Evolutionary conservation across 2,329 filamentous ascomycete species (phyloP).

Genomic region (Talaromyces piceae): DNA sequence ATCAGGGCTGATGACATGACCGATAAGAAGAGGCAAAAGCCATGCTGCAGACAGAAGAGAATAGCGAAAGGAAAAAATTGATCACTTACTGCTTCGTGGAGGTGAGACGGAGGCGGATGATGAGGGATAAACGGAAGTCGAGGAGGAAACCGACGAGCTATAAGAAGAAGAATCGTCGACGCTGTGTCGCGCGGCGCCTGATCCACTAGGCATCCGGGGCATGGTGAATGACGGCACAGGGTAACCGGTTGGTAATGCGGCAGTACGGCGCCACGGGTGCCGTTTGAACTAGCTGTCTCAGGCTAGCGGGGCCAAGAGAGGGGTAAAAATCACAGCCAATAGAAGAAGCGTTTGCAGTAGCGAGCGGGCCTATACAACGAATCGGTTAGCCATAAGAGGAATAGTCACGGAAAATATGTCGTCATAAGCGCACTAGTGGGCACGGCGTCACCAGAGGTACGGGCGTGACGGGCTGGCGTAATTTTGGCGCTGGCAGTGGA

Average conservation of each 20-base stretch:
- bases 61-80: neutral
- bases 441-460: neutral
- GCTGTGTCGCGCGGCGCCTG: neutral
- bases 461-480: neutral
- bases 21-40: neutral
- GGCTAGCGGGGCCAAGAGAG: neutral
- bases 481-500: neutral
- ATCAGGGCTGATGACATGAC: neutral
- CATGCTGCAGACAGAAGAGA: neutral
- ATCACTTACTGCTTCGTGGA: conserved; percentile 9
- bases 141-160: conserved; percentile 7
- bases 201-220: neutral
- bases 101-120: conserved; percentile 9
- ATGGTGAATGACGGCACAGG: neutral
- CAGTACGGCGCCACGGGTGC: neutral
- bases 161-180: conserved; percentile 6
- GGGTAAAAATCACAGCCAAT: neutral
- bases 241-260: neutral
- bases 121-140: conserved; percentile 9
- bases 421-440: neutral
- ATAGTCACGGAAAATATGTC: neutral
- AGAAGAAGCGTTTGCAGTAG: too few species aligned
- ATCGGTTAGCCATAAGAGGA: neutral
- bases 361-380: neutral
- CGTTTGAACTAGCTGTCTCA: neutral